Base-by-base conservation (phyloP, 768 basidiomycete genomes). In the Leccinum obscurum region DNA sequence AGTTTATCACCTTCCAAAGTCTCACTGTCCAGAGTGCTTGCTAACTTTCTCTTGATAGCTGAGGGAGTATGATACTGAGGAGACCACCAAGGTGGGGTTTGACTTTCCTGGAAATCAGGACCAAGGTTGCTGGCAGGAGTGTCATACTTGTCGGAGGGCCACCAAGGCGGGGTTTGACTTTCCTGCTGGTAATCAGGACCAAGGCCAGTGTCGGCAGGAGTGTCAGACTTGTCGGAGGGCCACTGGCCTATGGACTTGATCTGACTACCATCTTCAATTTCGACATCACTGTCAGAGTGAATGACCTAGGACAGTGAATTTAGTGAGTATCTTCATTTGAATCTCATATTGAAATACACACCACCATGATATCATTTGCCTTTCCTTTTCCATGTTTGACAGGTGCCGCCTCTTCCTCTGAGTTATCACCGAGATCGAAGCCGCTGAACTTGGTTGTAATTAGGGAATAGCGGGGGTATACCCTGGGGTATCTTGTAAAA, bases 41-140 rank as follows among this genome's bases (percentile, higher is more conserved):
- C 15, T 20, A 58, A 22, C 57, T 44, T 58, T 46, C 41, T 58
- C 51, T 58, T 58, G 14, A 8, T 15, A 24, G 30, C 39, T 5
- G 39, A 58, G 51, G 46, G 32, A 48, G n/a, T 2, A 41, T 11
- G 28, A 57, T 20, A 2, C 11, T 49, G 22, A 49, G 22, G 22
- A 9, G 17, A 17, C n/a, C 41, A 41, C 24, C 15, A 5, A 3
- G 37, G 39, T 1, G 15, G 37, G 5, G 39, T 57, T 5, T 52
- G 49, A 41, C 50, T 57, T 6, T 49, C 35, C n/a, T 57, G 26
- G 15, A 57, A 13, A 34, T 57, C 11, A 2, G 17, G 3, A 34
- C 32, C 32, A 34, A 34, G 32, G 32, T 10, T 1, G 11, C 10
- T 11, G 11, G 3, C 32, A 11, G 32, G 32, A 34, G 32, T 11